phyloP scores from a whole-genome alignment of 352 stramenopile genomes.

The Hyaloperonospora arabidopsidis region DNA sequence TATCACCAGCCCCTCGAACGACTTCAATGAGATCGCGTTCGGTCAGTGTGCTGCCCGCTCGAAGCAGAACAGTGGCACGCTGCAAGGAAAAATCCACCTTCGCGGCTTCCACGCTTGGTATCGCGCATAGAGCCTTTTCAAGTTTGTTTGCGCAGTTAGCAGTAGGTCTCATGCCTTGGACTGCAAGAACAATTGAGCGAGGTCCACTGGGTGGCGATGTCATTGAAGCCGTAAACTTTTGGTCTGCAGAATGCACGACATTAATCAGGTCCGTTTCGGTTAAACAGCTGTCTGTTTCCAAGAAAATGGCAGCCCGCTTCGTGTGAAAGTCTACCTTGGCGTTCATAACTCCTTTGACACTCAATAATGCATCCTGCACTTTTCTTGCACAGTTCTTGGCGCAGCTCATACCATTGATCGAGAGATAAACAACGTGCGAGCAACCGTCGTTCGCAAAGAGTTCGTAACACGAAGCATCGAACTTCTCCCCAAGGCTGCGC shows the following conservation, averaged over 20 bases:
- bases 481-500: constrained; percentile 34
- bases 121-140: constrained; percentile 40
- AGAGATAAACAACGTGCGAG: constrained; percentile 69
- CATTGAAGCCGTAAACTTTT: constrained; percentile 59
- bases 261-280: constrained; percentile 57
- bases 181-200: constrained; percentile 43
- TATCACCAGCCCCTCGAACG: constrained; percentile 39
- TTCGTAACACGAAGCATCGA: constrained; percentile 54
- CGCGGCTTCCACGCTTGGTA: constrained; percentile 45
- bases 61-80: constrained; percentile 49
- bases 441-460: constrained; percentile 48
- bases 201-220: constrained; percentile 32
- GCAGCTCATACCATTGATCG: constrained; percentile 73
- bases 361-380: constrained; percentile 59
- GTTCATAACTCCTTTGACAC: constrained; percentile 54
- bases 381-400: constrained; percentile 67
- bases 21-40: constrained; percentile 53
- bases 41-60: constrained; percentile 37
- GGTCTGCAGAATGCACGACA: constrained; percentile 41
- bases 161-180: constrained; percentile 75
- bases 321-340: constrained; percentile 73
- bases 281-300: constrained; percentile 60
- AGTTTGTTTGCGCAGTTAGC: constrained; percentile 79
- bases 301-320: constrained; percentile 68
- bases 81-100: constrained; percentile 64